Conservation (phyloP, 495 filamentous ascomycete genomes). For the Aspergillus egyptiacus region DNA sequence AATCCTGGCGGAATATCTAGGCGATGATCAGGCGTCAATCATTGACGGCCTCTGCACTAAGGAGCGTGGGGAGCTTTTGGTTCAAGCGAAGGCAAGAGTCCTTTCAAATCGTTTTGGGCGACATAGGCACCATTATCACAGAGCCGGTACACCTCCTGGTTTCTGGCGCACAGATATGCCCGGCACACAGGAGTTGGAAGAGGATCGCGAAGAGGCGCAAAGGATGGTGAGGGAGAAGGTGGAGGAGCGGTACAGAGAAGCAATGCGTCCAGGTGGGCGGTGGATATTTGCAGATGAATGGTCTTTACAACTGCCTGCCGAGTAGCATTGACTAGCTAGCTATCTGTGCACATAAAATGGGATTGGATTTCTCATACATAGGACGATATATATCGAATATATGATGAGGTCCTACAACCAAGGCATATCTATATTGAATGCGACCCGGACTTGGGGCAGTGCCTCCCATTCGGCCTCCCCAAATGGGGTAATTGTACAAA, state of each 20-base stretch:
- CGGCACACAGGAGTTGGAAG: conserved; percentile 66
- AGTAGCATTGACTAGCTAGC: not conserved
- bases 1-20: conserved; percentile 63
- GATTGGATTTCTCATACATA: not conserved
- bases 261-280: conserved; percentile 64
- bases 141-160: conserved; percentile 67
- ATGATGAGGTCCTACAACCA: too few relatives aligned
- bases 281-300: conserved; percentile 81
- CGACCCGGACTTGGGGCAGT: too few relatives aligned
- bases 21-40: conserved; percentile 45
- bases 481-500: too few relatives aligned
- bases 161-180: conserved; percentile 91
- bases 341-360: not conserved
- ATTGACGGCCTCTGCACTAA: conserved; percentile 41
- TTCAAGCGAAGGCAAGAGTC: conserved; percentile 60
- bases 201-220: conserved; percentile 55
- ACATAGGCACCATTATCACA: conserved; percentile 69
- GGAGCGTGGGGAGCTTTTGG: conserved; percentile 51
- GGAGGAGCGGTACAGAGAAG: conserved; percentile 71
- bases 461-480: too few relatives aligned
- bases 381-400: too few relatives aligned
- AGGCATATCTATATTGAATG: too few relatives aligned
- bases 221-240: conserved; percentile 55
- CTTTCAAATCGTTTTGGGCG: conserved; percentile 68
- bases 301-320: not conserved